Conservation (phyloP, 1,139 yeast genomes). For the Nakaseomyces nivariensis region DNA sequence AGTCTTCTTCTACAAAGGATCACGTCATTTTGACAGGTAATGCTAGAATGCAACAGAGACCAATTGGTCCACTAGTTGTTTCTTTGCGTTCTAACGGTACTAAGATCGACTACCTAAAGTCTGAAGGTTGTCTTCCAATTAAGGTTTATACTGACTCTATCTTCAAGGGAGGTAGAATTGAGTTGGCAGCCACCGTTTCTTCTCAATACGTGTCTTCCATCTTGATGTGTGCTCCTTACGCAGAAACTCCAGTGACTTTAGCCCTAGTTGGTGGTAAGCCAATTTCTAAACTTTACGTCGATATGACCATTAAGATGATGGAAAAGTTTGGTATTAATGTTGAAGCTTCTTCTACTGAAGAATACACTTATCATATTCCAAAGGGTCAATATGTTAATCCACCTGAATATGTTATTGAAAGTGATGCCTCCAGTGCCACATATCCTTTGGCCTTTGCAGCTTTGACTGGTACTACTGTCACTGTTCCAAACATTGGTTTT, state of each 20-base stretch:
- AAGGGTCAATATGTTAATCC: slow-evolving; percentile 76
- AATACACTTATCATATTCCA: slow-evolving; percentile 83
- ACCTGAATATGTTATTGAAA: slow-evolving; percentile 74
- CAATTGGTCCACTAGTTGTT: slow-evolving; percentile 92
- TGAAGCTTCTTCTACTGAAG: slow-evolving; percentile 58
- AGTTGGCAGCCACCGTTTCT: slow-evolving; percentile 89
- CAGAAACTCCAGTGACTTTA: slow-evolving; percentile 76
- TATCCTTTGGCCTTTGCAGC: slow-evolving; percentile 98
- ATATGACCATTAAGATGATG: slow-evolving; percentile 97
- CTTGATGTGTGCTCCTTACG: slow-evolving; percentile 97
- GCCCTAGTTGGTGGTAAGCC: slow-evolving; percentile 94
- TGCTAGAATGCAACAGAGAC: slow-evolving; percentile 95
- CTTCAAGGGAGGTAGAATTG: slow-evolving; percentile 83
- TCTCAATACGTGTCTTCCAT: slow-evolving; percentile 96
- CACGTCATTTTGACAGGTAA: slow-evolving; percentile 78
- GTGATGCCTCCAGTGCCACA: slow-evolving; percentile 98
- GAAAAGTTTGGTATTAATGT: slow-evolving; percentile 76
- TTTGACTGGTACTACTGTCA: slow-evolving; percentile 86
- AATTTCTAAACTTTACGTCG: slow-evolving; percentile 88
- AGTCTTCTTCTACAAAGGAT: slow-evolving; percentile 34
- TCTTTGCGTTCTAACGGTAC: slow-evolving; percentile 80
- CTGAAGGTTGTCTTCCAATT: slow-evolving; percentile 79
- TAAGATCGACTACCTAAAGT: slow-evolving; percentile 57
- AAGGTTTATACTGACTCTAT: slow-evolving; percentile 60
- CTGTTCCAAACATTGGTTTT: slow-evolving; percentile 90